Evolutionary conservation across 441 rosid genomes (phyloP), one percentile per base, ranked within the genome.

Genomic region (Erodium texanum): DNA sequence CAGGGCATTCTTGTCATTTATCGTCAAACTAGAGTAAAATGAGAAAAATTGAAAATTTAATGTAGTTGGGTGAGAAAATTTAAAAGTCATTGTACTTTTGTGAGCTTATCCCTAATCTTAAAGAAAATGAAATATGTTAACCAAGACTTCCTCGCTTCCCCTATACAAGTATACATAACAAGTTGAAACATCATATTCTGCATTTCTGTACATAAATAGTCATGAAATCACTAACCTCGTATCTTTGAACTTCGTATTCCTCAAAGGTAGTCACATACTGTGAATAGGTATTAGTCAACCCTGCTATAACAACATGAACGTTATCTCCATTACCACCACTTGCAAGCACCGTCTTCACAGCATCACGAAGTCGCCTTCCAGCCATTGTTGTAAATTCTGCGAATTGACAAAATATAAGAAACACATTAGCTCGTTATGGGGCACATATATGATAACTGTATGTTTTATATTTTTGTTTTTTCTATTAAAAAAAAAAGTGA

Each of bases 321-420:
- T 82, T 52, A 71, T 79, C 68, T 70, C 79, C 71, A 34, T 34
- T 34, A 34, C 38, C 38, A 7, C 1, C 38, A 34, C 38, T 34
- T 5, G 38, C 8, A 56, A 93, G 91, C 65, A 89, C 82, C 0
- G 79, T 36, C 81, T 84, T 85, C 72, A 93, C 96, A 68, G 98
- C 94, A 71, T 89, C 90, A n/a, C 98, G 86, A 70, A 94, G 97
- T 32, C 91, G 96, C 82, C 99, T 89, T 77, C 99, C 98, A 74
- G 98, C 90, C 99, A 94, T 94, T 71, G 99, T 89, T 56, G 97
- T 87, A 71, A 92, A 94, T 81, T 94, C 99, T 94, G 83, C 65
- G 45, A 70, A 68, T 66, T 68, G 67, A 69, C 9, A 77, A 69
- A 65, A 62, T 36, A 24, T 22, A 1, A 68, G 29, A 12, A 69